Evolutionary conservation across 805 yeast genomes (phyloP).

Genomic region (Teunomyces aglyptinius): DNA sequence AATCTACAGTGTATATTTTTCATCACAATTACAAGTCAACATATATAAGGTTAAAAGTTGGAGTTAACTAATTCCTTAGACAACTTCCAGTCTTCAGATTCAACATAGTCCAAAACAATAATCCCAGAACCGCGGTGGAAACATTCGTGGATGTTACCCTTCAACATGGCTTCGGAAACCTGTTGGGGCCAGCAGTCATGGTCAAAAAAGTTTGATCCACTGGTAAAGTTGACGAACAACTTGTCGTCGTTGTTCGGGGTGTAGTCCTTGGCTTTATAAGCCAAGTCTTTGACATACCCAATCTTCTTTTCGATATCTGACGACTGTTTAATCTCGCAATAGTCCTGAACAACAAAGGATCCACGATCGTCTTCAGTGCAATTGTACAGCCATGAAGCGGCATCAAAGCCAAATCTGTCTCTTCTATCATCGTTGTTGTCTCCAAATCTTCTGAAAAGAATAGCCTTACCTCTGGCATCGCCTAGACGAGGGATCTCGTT

Average conservation of each 20-base stretch:
- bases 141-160: slow-evolving; percentile 43
- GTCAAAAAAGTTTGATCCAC: slow-evolving; percentile 72
- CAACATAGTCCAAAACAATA: slow-evolving; percentile 67
- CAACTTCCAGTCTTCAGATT: slow-evolving; percentile 58
- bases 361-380: slow-evolving; percentile 66
- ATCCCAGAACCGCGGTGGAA: slow-evolving; percentile 61
- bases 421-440: slow-evolving; percentile 45
- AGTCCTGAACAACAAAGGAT: slow-evolving; percentile 65
- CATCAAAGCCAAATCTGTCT: slow-evolving; percentile 61
- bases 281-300: slow-evolving; percentile 53
- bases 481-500: slow-evolving; percentile 56
- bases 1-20: neutral
- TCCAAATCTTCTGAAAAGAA: slow-evolving; percentile 72
- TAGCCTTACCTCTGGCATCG: slow-evolving; percentile 63
- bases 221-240: slow-evolving; percentile 67
- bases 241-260: slow-evolving; percentile 48
- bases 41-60: slow-evolving; percentile 32
- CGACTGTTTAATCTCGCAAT: slow-evolving; percentile 56
- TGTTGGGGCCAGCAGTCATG: slow-evolving; percentile 72
- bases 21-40: neutral
- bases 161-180: slow-evolving; percentile 52
- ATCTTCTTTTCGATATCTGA: slow-evolving; percentile 58
- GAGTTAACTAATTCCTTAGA: slow-evolving; percentile 50
- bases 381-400: slow-evolving; percentile 65
- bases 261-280: slow-evolving; percentile 52